These are phyloP conservation scores for Heliosperma pusillum DNA, from an alignment of 148 eudicot species.

Conservation along the genomic window DNA sequence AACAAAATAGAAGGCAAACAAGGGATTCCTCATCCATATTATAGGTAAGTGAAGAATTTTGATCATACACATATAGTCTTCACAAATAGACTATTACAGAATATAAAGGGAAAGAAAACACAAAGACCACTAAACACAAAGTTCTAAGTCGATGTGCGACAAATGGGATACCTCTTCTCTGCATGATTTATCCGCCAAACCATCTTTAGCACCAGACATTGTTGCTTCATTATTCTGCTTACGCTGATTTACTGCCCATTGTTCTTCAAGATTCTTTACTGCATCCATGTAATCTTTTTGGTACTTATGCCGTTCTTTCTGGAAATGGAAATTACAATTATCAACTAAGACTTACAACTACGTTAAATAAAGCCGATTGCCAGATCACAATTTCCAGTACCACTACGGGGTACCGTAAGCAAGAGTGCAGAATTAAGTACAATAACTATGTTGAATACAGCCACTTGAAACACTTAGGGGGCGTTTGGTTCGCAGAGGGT, in stretches of 20 bases:
- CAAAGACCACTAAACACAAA: not conserved
- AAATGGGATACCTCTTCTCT: conserved; percentile 41
- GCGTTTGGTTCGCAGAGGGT: too few species aligned
- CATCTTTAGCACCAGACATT: conserved; percentile 35
- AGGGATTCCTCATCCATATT: not conserved
- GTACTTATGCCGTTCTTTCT: conserved; percentile 60
- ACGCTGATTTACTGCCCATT: conserved; percentile 47
- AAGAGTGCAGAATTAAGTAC: not conserved
- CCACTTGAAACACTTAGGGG: conserved; percentile 12
- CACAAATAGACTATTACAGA: not conserved
- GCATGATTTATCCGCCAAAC: conserved; percentile 25
- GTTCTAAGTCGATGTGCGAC: not conserved
- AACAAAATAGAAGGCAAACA: not conserved
- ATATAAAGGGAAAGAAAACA: not conserved
- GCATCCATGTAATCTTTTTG: conserved; percentile 62
- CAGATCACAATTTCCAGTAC: not conserved
- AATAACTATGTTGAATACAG: conserved; percentile 7
- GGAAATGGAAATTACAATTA: conserved; percentile 25
- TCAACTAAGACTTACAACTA: conserved; percentile 14
- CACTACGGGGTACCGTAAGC: not conserved
- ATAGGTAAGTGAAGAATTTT: not conserved
- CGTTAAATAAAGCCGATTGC: not conserved
- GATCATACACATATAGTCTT: not conserved
- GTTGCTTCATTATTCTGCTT: conserved; percentile 40
- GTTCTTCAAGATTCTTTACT: conserved; percentile 69